Evolutionary conservation across 2,329 filamentous ascomycete species (phyloP).

Genomic region (Cladophialophora exuberans): DNA sequence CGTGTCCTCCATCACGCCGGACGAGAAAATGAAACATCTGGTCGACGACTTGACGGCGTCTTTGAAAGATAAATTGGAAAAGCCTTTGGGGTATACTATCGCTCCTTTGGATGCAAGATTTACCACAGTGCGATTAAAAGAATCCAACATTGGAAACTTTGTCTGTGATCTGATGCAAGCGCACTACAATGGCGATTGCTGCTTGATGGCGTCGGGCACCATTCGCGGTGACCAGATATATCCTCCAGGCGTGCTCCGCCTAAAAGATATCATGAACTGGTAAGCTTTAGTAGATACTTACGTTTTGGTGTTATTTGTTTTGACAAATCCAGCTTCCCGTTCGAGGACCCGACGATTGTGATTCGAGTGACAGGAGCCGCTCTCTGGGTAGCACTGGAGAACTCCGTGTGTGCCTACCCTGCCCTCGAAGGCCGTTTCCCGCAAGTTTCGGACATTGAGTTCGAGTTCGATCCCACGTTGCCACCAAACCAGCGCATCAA

Average conservation of each 20-base stretch:
- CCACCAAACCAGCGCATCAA: slow-evolving; percentile 66
- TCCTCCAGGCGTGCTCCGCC: slow-evolving; percentile 72
- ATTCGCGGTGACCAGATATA: slow-evolving; percentile 89
- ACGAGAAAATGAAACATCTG: slow-evolving; percentile 63
- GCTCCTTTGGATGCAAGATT: slow-evolving; percentile 85
- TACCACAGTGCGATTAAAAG: slow-evolving; percentile 73
- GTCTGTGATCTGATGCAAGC: slow-evolving; percentile 88
- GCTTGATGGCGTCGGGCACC: slow-evolving; percentile 82
- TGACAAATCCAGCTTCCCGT: slow-evolving; percentile 66
- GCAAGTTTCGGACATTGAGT: slow-evolving; percentile 82
- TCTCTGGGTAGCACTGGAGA: slow-evolving; percentile 80
- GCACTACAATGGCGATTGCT: slow-evolving; percentile 79
- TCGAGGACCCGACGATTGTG: slow-evolving; percentile 86
- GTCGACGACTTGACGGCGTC: slow-evolving; percentile 72
- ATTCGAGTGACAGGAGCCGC: slow-evolving; percentile 71
- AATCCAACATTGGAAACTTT: slow-evolving; percentile 88
- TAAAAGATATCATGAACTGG: slow-evolving; percentile 84
- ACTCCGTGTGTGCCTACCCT: slow-evolving; percentile 77
- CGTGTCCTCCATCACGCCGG: slow-evolving; percentile 67
- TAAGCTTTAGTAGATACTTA: slow-evolving; percentile 4
- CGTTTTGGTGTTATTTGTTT: background rate
- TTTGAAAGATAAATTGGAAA: slow-evolving; percentile 76
- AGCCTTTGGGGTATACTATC: slow-evolving; percentile 80
- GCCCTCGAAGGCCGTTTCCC: slow-evolving; percentile 83
- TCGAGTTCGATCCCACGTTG: slow-evolving; percentile 69